Evolutionary conservation across 768 basidiomycete genomes (phyloP).

Genomic region (Tulasnella sp.): DNA sequence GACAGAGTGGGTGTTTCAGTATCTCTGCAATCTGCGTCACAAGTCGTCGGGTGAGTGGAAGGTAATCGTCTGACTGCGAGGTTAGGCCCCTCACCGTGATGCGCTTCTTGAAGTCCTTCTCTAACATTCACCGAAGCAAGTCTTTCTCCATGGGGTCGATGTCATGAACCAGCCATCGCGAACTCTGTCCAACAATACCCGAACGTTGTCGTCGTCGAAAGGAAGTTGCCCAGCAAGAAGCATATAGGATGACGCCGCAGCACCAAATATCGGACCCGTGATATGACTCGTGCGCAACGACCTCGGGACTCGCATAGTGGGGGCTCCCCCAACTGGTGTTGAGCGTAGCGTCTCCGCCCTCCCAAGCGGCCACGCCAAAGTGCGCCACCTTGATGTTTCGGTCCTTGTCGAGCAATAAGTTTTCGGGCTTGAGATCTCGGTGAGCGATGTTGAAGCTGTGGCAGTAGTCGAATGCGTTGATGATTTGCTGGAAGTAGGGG

Average conservation of each 20-base stretch:
- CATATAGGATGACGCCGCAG: conserved; percentile 88
- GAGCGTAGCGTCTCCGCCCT: conserved; percentile 57
- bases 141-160: conserved; percentile 70
- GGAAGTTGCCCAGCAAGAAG: conserved; percentile 84
- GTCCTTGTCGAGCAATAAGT: conserved; percentile 83
- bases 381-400: conserved; percentile 80
- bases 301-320: conserved; percentile 92
- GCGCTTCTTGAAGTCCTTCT: conserved; percentile 63
- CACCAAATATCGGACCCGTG: conserved; percentile 96
- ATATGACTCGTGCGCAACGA: conserved; percentile 76
- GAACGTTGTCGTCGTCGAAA: conserved; percentile 85
- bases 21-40: conserved; percentile 62
- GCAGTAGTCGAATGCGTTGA: conserved; percentile 85
- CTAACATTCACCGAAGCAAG: conserved; percentile 75
- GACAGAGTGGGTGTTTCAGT: conserved; percentile 73
- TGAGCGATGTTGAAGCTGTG: conserved; percentile 94
- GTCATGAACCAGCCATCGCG: conserved; percentile 63
- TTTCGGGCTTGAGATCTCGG: conserved; percentile 92
- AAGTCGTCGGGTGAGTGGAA: not conserved
- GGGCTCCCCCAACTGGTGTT: conserved; percentile 89
- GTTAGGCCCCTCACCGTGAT: conserved; percentile 50
- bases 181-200: conserved; percentile 74
- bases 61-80: not conserved
- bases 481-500: conserved; percentile 89
- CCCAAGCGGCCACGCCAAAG: conserved; percentile 97